Base-by-base conservation (phyloP, 257 asterid genomes). In the Jacaranda copaia region DNA sequence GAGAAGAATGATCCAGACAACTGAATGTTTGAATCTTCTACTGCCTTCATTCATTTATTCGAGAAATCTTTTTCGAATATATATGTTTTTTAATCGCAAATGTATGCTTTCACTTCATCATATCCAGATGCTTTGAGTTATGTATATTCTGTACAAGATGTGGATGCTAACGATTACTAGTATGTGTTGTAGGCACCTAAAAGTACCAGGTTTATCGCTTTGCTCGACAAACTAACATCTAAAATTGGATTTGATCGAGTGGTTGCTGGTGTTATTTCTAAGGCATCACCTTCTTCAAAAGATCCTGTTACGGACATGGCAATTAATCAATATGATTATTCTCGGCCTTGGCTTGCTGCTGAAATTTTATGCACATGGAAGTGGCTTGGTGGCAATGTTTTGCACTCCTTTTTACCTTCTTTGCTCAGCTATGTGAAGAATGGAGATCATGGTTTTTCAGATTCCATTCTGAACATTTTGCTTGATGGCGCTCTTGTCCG, bases 321-420 rank as follows among this genome's bases (percentile, higher is more conserved):
- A 69, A 79, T 80, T 59, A 43, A 84, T 77, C 82, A 77, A 58
- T 78, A 81, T 79, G 87, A 74, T 38, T 79, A 83, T 85, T 78
- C 96, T 74, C 96, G 99, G 56, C 91, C 98, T 69, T 96, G 99
- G 99, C 97, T 96, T 83, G 99, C 97, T 68, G 98, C 91, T 76
- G 99, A 96, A 85, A 86, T 96, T 60, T 88, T 96, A 72, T 96
- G 99, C 91, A 81, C 98, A 53, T 91, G 98, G 98, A 86, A 89
- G 75, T 96, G 99, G 99, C 84, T 80, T 77, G 91, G 95, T 53
- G 97, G 98, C 78, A 85, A 83, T 85, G 97, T 87, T 79, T 78
- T 81, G 80, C 77, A 87, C 77, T 84, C 98, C 40, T 90, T 96
- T 81, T 72, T 96, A 49, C 95, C 97, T 60, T 79, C 87, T 60